Base-by-base conservation (phyloP, 2,329 filamentous ascomycete genomes). In the Zarea fungicola region DNA sequence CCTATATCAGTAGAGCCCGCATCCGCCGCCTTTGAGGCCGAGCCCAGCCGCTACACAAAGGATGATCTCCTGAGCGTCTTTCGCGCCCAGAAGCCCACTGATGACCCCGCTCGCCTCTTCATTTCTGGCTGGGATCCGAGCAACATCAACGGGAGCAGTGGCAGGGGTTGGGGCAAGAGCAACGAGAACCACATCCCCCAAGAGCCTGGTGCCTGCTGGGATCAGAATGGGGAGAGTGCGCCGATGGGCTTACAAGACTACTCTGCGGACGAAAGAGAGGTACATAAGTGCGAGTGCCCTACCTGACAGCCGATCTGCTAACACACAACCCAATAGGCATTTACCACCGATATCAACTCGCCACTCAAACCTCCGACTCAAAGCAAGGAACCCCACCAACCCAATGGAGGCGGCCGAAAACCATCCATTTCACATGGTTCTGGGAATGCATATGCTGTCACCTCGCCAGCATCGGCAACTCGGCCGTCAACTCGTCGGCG, bases 191-290 rank as follows among this genome's bases (percentile, higher is more conserved):
- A 89, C 54, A 74, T 78, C 54, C 83, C 83, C 51, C 81, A 87
- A 60, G 90, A 92, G 37, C 88, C 91, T n/a, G 89, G 93, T 54
- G 81, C 92, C 35, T 97, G 91, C 66, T 99, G 92, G 93, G 88
- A 95, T 62, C 70, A 78, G 51, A 77, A 78, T 52, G 89, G 87
- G 21, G 77, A 78, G 46, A 76, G 82, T 37, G 77, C 80, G 55
- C 89, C 91, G 6, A 73, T 96, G 55, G 83, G 82, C 25, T 65
- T 96, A 55, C 76, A 81, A 53, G 83, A 87, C 36, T 82, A 95
- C 80, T 74, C 77, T 2, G 54, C 67, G 5, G 76, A 81, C 52
- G 83, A 85, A 67, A 81, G 74, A 61, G 76, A 78, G 66, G 79
- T 82, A 61, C 61, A 72, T 65, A 50, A 14, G 31, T 29, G 16